phyloP scores from a whole-genome alignment of 2,329 filamentous ascomycete genomes.

The Cladophialophora bantiana region DNA sequence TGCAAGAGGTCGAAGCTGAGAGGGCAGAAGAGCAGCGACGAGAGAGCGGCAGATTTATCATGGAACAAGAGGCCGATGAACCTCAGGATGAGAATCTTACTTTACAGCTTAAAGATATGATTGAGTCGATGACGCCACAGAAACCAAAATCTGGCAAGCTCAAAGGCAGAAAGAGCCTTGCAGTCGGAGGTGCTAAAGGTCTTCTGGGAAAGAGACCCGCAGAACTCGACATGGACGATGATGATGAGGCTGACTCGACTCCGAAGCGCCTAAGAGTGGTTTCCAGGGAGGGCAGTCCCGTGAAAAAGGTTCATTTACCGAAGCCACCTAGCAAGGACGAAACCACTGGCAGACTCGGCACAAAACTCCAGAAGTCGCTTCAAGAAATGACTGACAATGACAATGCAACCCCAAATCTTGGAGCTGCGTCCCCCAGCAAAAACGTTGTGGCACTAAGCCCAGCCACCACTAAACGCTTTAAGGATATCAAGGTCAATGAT shows the following conservation, averaged over 20 bases:
- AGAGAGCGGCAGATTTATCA: slow-evolving; percentile 65
- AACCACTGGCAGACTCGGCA: slow-evolving; percentile 63
- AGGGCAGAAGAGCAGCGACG: slow-evolving; percentile 66
- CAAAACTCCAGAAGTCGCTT: slow-evolving; percentile 51
- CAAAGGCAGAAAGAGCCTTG: slow-evolving; percentile 75
- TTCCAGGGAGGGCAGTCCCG: slow-evolving; percentile 71
- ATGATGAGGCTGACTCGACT: slow-evolving; percentile 63
- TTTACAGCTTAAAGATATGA: slow-evolving; percentile 76
- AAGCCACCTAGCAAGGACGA: slow-evolving; percentile 73
- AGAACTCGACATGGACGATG: slow-evolving; percentile 71
- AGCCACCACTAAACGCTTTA: slow-evolving; percentile 63
- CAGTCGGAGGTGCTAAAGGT: slow-evolving; percentile 75
- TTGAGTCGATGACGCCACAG: slow-evolving; percentile 77
- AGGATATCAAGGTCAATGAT: slow-evolving; percentile 49
- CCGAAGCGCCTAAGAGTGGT: slow-evolving; percentile 71
- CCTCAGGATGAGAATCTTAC: slow-evolving; percentile 68
- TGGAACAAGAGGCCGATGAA: slow-evolving; percentile 60
- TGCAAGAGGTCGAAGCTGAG: slow-evolving; percentile 69
- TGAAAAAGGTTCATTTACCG: slow-evolving; percentile 75
- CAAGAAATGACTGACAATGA: slow-evolving; percentile 47
- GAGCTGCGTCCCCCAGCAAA: slow-evolving; percentile 59
- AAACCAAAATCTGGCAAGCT: slow-evolving; percentile 60
- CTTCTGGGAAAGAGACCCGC: slow-evolving; percentile 75
- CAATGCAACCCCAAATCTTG: slow-evolving; percentile 50
- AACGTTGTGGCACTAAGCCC: slow-evolving; percentile 61